phyloP scores from a whole-genome alignment of 768 basidiomycete genomes.

The Glaciozyma martinii region DNA sequence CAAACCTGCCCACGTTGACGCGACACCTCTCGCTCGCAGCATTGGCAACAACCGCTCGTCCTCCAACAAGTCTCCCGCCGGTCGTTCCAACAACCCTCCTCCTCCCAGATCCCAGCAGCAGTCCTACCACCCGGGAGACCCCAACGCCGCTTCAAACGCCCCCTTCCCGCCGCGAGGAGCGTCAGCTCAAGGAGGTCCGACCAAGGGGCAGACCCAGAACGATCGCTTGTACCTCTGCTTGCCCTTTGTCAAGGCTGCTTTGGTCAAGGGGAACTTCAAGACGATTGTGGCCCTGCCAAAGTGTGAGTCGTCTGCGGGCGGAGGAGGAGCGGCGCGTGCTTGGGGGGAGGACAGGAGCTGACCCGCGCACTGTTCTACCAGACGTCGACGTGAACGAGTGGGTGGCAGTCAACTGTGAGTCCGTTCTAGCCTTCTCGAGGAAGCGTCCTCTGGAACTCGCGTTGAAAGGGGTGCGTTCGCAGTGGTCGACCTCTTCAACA shows the following conservation, averaged over 20 bases:
- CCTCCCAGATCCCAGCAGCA: not conserved
- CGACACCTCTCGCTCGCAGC: not conserved
- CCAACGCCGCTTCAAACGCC: not conserved
- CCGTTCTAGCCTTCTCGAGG: not conserved
- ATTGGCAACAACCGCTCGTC: conserved; percentile 1
- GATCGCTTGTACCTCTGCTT: conserved; percentile 84
- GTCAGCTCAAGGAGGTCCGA: not conserved
- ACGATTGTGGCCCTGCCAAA: conserved; percentile 94
- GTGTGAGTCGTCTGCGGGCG: conserved; percentile 38
- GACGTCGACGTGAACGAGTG: conserved; percentile 48
- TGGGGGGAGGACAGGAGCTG: not conserved
- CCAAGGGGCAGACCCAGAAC: conserved; percentile 14
- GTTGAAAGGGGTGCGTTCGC: not conserved
- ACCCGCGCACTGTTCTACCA: not conserved
- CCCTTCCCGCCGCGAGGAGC: not conserved
- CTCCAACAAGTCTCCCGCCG: not conserved
- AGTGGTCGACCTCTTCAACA: conserved; percentile 98
- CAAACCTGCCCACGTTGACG: no score
- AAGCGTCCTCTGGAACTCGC: not conserved
- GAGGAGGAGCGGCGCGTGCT: not conserved
- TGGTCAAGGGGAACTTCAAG: conserved; percentile 97
- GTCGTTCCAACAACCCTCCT: not conserved
- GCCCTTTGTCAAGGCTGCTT: conserved; percentile 86
- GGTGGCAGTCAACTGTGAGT: conserved; percentile 47
- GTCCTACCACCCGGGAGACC: not conserved